phyloP scores from a whole-genome alignment of 768 basidiomycete species.

The Chalciporus pseudorubinellus region DNA sequence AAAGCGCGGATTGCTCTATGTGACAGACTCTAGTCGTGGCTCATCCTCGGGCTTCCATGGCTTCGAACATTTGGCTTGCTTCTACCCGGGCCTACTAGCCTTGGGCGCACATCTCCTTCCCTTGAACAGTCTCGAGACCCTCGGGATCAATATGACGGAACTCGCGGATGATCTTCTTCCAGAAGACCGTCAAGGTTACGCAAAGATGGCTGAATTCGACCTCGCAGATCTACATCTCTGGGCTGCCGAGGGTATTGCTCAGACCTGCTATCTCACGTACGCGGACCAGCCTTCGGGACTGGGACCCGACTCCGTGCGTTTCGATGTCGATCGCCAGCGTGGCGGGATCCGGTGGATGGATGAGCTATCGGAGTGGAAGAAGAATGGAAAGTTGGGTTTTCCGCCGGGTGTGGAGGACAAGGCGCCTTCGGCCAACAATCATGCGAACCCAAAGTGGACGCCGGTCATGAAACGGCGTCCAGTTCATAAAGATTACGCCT shows the following conservation, averaged over 20 bases:
- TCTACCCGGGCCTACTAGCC: constrained; percentile 73
- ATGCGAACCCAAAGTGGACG: neutral
- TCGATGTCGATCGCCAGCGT: constrained; percentile 11
- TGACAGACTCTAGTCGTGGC: constrained; percentile 45
- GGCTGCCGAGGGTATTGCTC: constrained; percentile 74
- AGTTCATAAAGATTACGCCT: constrained; percentile 50
- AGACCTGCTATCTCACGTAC: constrained; percentile 69
- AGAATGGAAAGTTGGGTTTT: constrained; percentile 36
- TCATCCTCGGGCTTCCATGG: constrained; percentile 42
- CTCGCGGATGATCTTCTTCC: constrained; percentile 29
- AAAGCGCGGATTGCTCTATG: constrained; percentile 43
- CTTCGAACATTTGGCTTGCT: constrained; percentile 76
- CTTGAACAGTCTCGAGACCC: constrained; percentile 46
- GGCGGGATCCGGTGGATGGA: constrained; percentile 24
- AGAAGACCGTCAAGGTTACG: constrained; percentile 29
- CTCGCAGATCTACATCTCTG: constrained; percentile 64
- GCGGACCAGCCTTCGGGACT: constrained; percentile 69
- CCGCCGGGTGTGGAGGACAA: constrained; percentile 52
- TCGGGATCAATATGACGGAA: constrained; percentile 44
- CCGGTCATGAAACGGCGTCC: constrained; percentile 5
- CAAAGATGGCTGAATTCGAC: constrained; percentile 42
- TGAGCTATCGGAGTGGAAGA: constrained; percentile 47
- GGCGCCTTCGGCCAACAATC: constrained; percentile 20
- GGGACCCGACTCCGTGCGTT: constrained; percentile 50
- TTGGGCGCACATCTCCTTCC: constrained; percentile 66